Base-by-base conservation (phyloP, 2,329 filamentous ascomycete genomes). In the Colletotrichum zoysiae region DNA sequence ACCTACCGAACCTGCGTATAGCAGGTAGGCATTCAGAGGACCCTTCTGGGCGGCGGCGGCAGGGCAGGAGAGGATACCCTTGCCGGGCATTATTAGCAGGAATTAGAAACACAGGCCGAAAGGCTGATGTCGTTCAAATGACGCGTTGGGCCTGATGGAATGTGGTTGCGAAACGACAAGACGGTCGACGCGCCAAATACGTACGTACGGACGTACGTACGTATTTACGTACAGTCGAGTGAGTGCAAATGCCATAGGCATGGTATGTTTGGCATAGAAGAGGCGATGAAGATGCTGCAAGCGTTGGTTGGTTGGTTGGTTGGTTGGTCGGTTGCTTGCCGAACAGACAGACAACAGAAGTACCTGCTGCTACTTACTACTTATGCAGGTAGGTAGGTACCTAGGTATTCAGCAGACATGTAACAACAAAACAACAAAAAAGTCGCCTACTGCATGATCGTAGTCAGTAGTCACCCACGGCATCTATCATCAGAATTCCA, bases 11-110 rank as follows among this genome's bases (percentile, higher is more conserved):
- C 16, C 16, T 42, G 40, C 40, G 16, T 40, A 40, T n/a, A 3
- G 51, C 55, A 70, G 55, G 67, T 61, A 62, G n/a, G 26, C 26
- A 26, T 26, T 26, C 26, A 26, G 26, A 26, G 26, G 26, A 26
- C 26, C 26, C 1, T 26, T 26, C 26, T 26, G 26, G 35, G 12
- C 38, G 38, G 38, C 38, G 8, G 44, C 40, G 23, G 57, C 12
- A 46, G 44, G 18, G 44, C 12, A 20, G 18, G 55, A 26, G 51
- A 63, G 69, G 65, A 55, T 71, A 68, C 53, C 69, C 69, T 60
- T 42, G 65, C 65, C 69, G 65, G 20, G 51, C 58, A 44, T 35
- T 53, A 44, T 35, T 53, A 7, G 46, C 65, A 71, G 59, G 68
- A 71, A 40, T 7, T 26, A 63, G 58, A 67, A 65, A 58, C 64